These are phyloP conservation scores for Aspergillus proliferans DNA, from an alignment of 2,329 filamentous ascomycete genomes.

Conservation along the genomic window DNA sequence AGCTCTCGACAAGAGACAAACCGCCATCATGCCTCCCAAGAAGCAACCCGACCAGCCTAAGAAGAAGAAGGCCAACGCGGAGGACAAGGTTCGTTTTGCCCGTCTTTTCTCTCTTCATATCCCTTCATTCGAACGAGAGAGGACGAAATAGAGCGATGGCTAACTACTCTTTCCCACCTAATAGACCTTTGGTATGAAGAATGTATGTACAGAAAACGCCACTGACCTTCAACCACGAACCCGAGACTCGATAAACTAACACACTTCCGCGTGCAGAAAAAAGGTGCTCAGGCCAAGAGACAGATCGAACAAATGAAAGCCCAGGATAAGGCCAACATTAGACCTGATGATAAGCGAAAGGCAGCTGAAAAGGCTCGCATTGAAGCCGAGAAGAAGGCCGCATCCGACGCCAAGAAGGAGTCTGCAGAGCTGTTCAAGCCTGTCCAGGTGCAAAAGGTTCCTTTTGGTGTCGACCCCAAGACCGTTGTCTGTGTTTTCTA, in stretches of 20 bases:
- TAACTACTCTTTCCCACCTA: constrained; percentile 9
- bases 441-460: constrained; percentile 92
- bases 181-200: constrained; percentile 97
- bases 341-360: constrained; percentile 81
- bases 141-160: constrained; percentile 2
- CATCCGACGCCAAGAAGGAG: constrained; percentile 77
- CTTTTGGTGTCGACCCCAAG: constrained; percentile 96
- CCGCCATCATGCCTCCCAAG: constrained; percentile 44
- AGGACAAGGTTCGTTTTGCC: constrained; percentile 61
- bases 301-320: constrained; percentile 78
- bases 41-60: constrained; percentile 41
- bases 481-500: constrained; percentile 93
- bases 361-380: constrained; percentile 58
- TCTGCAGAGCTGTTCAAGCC: constrained; percentile 79
- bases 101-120: constrained; percentile 3
- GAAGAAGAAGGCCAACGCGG: constrained; percentile 53
- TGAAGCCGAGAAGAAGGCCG: constrained; percentile 84
- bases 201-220: constrained; percentile 44
- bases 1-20: constrained; percentile 6
- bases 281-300: constrained; percentile 83
- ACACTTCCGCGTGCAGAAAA: constrained; percentile 56
- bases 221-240: neutral
- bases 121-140: neutral
- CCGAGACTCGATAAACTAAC: neutral
- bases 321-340: constrained; percentile 66